A percentile compares a stretch with the other conserved stretches of the same genome.
Evolutionary conservation across 139 green algal species (phyloP).

Genomic region (Chlamydomonas sphaeroides): DNA sequence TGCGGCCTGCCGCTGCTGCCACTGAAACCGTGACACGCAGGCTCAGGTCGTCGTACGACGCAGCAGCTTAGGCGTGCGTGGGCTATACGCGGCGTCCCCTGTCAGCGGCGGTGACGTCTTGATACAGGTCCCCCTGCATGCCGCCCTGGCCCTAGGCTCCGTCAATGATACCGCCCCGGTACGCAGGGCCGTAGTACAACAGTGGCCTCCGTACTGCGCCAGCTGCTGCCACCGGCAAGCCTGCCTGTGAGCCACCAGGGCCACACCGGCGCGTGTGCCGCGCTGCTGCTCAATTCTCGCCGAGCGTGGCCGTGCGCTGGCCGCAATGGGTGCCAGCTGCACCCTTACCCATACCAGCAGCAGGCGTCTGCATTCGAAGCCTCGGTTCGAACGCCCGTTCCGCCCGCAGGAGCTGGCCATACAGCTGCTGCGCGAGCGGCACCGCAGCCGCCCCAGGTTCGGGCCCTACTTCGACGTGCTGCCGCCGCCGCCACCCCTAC

Average conservation of each 20-base stretch:
- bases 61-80: neutral
- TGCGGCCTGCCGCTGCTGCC: too few relatives aligned
- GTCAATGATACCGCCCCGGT: conserved; percentile 17
- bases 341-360: too few relatives aligned
- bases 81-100: neutral
- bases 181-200: neutral
- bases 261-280: too few relatives aligned
- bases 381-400: too few relatives aligned
- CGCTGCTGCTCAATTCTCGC: too few relatives aligned
- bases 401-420: conserved; percentile 5
- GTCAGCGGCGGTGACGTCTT: neutral
- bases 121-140: neutral
- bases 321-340: too few relatives aligned
- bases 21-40: too few relatives aligned
- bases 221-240: too few relatives aligned
- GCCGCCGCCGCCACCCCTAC: conserved; percentile 13
- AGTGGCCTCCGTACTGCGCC: too few relatives aligned
- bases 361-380: too few relatives aligned
- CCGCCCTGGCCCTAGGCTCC: neutral
- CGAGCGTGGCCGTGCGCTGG: too few relatives aligned
- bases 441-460: conserved; percentile 9
- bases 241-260: too few relatives aligned
- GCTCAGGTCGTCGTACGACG: neutral
- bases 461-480: conserved; percentile 17
- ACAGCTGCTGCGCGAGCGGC: conserved; percentile 8